Conservation (phyloP, 169 alveolate species). For the Cryptosporidium canis region DNA sequence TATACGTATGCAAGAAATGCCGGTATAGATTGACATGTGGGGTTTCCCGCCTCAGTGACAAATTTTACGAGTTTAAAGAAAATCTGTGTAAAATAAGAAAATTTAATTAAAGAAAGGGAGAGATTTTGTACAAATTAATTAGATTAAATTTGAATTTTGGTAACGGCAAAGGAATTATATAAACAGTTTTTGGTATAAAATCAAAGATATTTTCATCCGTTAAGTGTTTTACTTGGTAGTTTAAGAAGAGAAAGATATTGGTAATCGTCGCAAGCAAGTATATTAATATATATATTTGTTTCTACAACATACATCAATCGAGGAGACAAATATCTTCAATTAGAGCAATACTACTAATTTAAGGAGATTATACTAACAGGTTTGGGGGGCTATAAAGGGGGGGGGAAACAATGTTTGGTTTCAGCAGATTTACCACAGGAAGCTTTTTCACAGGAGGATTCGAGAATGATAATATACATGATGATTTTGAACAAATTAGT, state of each 20-base stretch:
- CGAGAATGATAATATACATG: constrained; percentile 33
- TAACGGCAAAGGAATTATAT: too few species aligned
- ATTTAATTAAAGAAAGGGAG: neutral
- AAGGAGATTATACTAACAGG: neutral
- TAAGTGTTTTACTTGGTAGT: too few species aligned
- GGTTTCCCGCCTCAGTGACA: constrained; percentile 39
- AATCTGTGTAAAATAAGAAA: neutral
- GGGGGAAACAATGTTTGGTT: constrained; percentile 34
- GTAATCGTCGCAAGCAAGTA: too few species aligned
- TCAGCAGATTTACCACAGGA: constrained; percentile 60
- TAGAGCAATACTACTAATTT: too few species aligned
- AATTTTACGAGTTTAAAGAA: constrained; percentile 7
- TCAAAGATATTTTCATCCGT: too few species aligned
- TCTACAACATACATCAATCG: too few species aligned
- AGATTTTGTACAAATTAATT: neutral
- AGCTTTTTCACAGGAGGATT: constrained; percentile 62
- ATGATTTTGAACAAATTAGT: constrained; percentile 29
- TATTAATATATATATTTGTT: too few species aligned
- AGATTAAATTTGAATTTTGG: too few species aligned
- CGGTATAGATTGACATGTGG: constrained; percentile 31
- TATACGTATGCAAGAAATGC: constrained; percentile 2
- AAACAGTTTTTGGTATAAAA: too few species aligned
- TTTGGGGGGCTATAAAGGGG: neutral
- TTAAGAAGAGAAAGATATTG: too few species aligned
- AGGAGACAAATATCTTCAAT: neutral